Evolutionary conservation across 1,284 basidiomycete genomes (phyloP), one percentile per base, ranked within the genome.

Genomic region (Apiotrichum gracile): DNA sequence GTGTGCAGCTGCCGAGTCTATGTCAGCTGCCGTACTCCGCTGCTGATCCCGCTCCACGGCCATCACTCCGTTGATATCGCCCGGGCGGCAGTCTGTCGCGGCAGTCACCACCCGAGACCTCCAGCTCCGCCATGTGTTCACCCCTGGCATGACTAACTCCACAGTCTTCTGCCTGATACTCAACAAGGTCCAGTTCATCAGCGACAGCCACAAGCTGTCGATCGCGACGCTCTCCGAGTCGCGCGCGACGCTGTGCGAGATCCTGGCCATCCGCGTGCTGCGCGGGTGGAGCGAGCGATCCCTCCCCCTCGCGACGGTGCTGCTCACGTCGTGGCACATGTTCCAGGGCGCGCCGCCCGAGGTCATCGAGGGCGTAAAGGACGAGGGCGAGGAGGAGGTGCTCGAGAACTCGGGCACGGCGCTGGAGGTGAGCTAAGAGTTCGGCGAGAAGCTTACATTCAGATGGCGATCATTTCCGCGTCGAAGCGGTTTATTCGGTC

Each of bases 401-500:
- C 83, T 90, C 54, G 85, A 88, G 39, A 77, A 85, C 47, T 84
- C 89, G 3, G 91, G 91, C 2, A 93, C 90, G 63, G 90, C 89
- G 1, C 85, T 93, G 44, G 91, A 94, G 74, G 74, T 76, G 39
- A 10, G 50, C 24, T 31, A 10, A 9, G 13, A 21, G 7, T 5
- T 8, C 3, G 26, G 10, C 9, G 2, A 4, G 26, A 14, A 26
- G 21, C 50, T 45, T 24, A 51, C 27, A 31, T 5, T 14, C 48
- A 75, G 70, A 83, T 94, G 80, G 91, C 91, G 1, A 91, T 94
- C 57, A 78, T 93, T 27, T 83, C 86, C 56, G 85, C 83, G 63
- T 84, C 89, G 14, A 91, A 89, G 67, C 78, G 83, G 24, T 93
- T 93, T 72, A 91, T 92, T 67, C 88, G 91, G 65, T 86, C 85